Evolutionary conservation across 306 rosid species (phyloP), one percentile per base, ranked within the genome.

Genomic region (Carpinus fangiana): DNA sequence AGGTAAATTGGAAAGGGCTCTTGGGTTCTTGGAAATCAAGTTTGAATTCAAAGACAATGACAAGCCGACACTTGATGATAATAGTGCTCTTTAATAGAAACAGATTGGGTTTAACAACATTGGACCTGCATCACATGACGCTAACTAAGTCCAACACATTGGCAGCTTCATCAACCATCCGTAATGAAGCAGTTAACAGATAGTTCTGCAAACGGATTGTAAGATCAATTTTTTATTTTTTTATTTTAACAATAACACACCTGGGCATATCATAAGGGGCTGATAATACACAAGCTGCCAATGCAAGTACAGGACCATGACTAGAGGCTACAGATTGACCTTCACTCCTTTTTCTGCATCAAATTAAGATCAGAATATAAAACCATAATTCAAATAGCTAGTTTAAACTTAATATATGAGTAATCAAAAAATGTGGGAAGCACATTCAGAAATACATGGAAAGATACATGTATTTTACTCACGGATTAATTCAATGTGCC

Each of bases 201-300:
- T 13, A 67, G 16, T 67, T 18, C 51, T 41, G 16, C 31, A 67
- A 36, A 53, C 38, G 10, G 28, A n/a, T n/a, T 53, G 8, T 26
- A 36, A 13, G 38, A 53, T 38, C 4, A 54, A 41, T 56, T 80
- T 78, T 55, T 66, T 51, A 45, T 41, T 68, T 23, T 23, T 23
- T 23, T n/a, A n/a, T 1, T 23, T 14, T 50, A 66, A 67, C 17
- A 73, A 47, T 57, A 55, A 83, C 92, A 78, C 75, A 95, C 99
- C 96, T 84, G 70, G 99, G 99, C 90, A 95, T 90, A 86, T 95
- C 99, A 76, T 93, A 91, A 26, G 99, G 99, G 50, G 98, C 90
- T 59, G 99, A 95, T 76, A 95, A 79, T 46, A 93, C 97, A 16
- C 90, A 91, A 83, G 99, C 99, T 53, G 83, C 92, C 90, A 95